These are phyloP conservation scores for Fistulifera solaris DNA, from an alignment of 108 stramenopile genomes.

Conservation along the genomic window DNA sequence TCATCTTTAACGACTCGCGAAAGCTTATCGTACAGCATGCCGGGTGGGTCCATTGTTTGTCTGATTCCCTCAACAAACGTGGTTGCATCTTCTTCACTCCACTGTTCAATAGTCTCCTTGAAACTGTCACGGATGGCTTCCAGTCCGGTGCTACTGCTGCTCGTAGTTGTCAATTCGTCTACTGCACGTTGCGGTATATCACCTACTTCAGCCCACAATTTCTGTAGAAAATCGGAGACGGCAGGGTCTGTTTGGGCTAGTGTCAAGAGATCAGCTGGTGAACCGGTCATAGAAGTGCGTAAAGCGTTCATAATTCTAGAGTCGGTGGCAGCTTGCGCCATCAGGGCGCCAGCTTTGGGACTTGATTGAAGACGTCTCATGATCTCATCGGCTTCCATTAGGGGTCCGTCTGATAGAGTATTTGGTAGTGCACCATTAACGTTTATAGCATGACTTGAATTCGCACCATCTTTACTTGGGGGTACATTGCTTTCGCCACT, in stretches of 20 bases:
- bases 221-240: slow-evolving; percentile 20
- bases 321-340: slow-evolving; percentile 28
- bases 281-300: slow-evolving; percentile 30
- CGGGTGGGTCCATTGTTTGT: slow-evolving; percentile 17
- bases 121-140: slow-evolving; percentile 14
- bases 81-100: slow-evolving; percentile 2
- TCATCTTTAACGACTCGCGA: slow-evolving; percentile 84
- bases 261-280: slow-evolving; percentile 25
- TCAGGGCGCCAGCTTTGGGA: slow-evolving; percentile 16
- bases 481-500: not conserved
- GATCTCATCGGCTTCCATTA: slow-evolving; percentile 20
- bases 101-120: slow-evolving; percentile 10
- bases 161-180: not conserved
- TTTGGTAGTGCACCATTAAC: not conserved
- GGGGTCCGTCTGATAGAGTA: not conserved
- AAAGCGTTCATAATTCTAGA: slow-evolving; percentile 21
- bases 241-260: slow-evolving; percentile 10
- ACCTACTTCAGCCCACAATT: slow-evolving; percentile 12
- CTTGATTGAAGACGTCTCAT: slow-evolving; percentile 14
- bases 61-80: too few relatives aligned
- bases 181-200: not conserved
- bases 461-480: not conserved
- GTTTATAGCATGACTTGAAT: not conserved
- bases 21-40: slow-evolving; percentile 43
- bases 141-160: slow-evolving; percentile 3